Base-by-base conservation (phyloP, 179 eudicot genomes). In the Camellia oleifera region DNA sequence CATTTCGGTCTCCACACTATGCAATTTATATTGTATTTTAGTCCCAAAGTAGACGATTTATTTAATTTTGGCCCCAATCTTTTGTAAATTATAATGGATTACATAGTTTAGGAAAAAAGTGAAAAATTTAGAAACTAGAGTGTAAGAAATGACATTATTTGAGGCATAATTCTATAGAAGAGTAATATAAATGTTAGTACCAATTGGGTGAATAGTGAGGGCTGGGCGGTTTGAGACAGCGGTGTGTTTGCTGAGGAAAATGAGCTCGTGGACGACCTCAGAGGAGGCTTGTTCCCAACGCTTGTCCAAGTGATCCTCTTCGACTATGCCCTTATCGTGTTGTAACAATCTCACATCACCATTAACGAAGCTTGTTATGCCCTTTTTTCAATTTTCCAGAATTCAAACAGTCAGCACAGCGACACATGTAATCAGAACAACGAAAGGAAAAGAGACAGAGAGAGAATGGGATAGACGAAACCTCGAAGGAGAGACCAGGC, bases 161-260 rank as follows among this genome's bases (percentile, higher is more conserved):
- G 40, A 32, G 40, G 40, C 40, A 32, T 32, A 32, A 32, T 32
- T 32, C 2, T 32, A 32, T 32, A 32, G 40, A 32, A 32, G 40
- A 32, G 40, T 32, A 32, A 1, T 32, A 32, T 32, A 32, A 32
- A 32, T 32, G 40, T 32, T 32, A 32, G 40, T 32, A 32, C 40
- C 40, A 32, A 32, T 32, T 32, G 40, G 40, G 40, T 32, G 40
- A 32, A 32, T 32, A 32, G 40, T 32, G 40, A 32, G 40, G 40
- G 40, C 40, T 32, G 40, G 40, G 40, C 40, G 40, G 40, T 32
- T 32, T 32, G 40, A 32, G 40, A 32, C 40, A 54, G 98, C 98
- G 13, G 86, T 86, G 84, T 94, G 98, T 77, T 82, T 91, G 79
- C 97, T 92, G 12, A 92, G 89, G 66, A 94, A 92, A 56, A 94